phyloP scores from a whole-genome alignment of 2,329 filamentous ascomycete species.

The Scolecobasidium constrictum region DNA sequence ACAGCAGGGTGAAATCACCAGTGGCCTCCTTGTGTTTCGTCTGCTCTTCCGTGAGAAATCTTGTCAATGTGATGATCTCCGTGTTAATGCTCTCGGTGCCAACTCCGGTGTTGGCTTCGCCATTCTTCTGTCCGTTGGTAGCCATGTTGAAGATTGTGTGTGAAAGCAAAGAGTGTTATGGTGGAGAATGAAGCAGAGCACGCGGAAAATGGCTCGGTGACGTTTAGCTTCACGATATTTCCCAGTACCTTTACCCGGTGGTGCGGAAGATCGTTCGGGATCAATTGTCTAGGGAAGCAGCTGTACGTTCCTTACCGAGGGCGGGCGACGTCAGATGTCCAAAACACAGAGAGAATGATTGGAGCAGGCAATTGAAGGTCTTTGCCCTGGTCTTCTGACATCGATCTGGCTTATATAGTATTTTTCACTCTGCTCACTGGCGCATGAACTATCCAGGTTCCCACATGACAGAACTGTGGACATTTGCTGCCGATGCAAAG shows the following conservation, averaged over 20 bases:
- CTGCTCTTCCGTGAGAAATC: conserved; percentile 95
- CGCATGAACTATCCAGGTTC: too few species aligned
- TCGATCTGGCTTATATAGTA: neutral
- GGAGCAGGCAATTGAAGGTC: neutral
- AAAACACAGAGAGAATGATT: neutral
- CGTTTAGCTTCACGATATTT: too few species aligned
- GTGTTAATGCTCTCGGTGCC: conserved; percentile 78
- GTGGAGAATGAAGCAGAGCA: too few species aligned
- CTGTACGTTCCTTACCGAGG: neutral
- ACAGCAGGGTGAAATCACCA: conserved; percentile 95
- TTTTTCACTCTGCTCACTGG: neutral
- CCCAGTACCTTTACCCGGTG: too few species aligned
- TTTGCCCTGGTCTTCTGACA: neutral
- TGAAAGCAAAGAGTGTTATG: too few species aligned
- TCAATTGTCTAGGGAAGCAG: too few species aligned
- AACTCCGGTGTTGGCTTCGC: conserved; percentile 27
- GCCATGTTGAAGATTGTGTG: conserved; percentile 3
- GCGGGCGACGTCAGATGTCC: neutral
- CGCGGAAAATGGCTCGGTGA: too few species aligned
- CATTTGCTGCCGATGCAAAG: neutral
- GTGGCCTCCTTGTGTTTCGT: conserved; percentile 86
- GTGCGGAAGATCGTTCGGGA: too few species aligned
- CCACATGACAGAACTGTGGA: neutral
- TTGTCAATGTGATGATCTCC: conserved; percentile 87
- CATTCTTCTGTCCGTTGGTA: conserved; percentile 17